phyloP scores from a whole-genome alignment of 257 asterid genomes.

The Solanum peruvianum region DNA sequence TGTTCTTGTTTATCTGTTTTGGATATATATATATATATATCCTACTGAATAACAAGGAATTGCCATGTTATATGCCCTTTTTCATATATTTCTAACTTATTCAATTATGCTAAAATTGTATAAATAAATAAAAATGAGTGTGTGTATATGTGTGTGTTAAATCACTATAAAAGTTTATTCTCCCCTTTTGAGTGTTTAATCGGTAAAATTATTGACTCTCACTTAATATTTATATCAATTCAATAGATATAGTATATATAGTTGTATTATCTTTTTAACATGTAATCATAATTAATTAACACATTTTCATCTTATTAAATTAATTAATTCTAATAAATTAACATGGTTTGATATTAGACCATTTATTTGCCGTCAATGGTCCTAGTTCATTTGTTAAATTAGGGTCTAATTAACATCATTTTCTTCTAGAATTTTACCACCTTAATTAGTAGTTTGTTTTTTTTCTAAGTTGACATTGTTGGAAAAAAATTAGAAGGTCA shows the following conservation, averaged over 20 bases:
- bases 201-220: rapidly evolving
- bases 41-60: too few species aligned
- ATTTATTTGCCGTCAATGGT: background rate
- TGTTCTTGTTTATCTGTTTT: too few species aligned
- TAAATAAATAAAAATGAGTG: too few species aligned
- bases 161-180: background rate
- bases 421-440: background rate
- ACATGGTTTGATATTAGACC: background rate
- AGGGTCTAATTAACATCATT: background rate
- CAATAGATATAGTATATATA: background rate
- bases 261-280: background rate
- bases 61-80: too few species aligned
- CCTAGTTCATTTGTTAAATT: background rate
- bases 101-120: too few species aligned
- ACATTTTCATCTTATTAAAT: background rate
- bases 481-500: background rate
- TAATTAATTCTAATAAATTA: background rate
- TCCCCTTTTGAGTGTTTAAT: rapidly evolving
- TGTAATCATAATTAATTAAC: background rate
- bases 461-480: background rate
- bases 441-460: background rate
- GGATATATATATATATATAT: too few species aligned
- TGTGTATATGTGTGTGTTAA: too few species aligned
- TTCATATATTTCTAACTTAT: too few species aligned
- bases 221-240: background rate